These are phyloP conservation scores for Bremia lactucae DNA, from an alignment of 352 stramenopile species.

Conservation along the genomic window DNA sequence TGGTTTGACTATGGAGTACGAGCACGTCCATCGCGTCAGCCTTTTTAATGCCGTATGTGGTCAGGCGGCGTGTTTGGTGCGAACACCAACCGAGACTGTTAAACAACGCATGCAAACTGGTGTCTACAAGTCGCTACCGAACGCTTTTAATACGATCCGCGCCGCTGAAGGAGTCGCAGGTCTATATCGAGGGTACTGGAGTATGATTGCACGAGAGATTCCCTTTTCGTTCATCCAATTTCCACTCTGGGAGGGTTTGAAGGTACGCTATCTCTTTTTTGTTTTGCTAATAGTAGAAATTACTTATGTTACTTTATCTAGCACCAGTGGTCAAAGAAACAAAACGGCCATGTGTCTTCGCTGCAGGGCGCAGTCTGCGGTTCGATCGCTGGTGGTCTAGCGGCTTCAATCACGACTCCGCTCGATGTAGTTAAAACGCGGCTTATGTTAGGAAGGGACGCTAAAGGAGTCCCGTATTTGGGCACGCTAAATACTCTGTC, in stretches of 20 bases:
- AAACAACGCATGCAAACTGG: constrained; percentile 99
- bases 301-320: constrained; percentile 14
- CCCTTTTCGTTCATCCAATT: constrained; percentile 99
- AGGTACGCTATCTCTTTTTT: constrained; percentile 67
- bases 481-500: constrained; percentile 85
- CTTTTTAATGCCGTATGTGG: no score
- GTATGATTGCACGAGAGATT: constrained; percentile 97
- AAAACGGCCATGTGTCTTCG: constrained; percentile 72
- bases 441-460: constrained; percentile 96
- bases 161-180: constrained; percentile 65
- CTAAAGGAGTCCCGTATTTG: constrained; percentile 86
- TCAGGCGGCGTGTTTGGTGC: constrained; percentile 91
- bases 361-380: constrained; percentile 92
- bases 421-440: constrained; percentile 98
- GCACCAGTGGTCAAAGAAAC: constrained; percentile 70
- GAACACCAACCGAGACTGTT: constrained; percentile 98
- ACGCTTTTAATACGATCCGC: constrained; percentile 71
- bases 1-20: constrained; percentile 23
- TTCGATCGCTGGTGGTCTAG: constrained; percentile 90
- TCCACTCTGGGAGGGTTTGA: constrained; percentile 96
- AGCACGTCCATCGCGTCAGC: no score
- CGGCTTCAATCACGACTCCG: constrained; percentile 96
- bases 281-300: not conserved
- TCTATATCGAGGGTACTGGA: constrained; percentile 96
- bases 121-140: constrained; percentile 62